Evolutionary conservation across 495 filamentous ascomycete genomes (phyloP).

Genomic region (Recurvomyces mirabilis): DNA sequence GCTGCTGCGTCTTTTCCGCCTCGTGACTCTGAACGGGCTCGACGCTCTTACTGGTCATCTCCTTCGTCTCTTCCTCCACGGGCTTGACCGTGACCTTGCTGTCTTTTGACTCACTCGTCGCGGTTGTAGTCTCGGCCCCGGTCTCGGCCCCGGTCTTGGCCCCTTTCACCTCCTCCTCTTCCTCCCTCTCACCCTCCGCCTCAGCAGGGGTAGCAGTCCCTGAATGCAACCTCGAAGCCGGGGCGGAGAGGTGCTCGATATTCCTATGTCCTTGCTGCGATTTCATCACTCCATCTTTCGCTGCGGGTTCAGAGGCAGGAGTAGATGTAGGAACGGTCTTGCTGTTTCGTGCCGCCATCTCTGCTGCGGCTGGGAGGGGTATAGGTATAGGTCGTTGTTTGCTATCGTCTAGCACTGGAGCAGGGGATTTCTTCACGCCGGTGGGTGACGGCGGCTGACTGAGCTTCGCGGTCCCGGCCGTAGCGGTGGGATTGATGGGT

Average conservation of each 20-base stretch:
- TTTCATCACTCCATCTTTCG: not conserved
- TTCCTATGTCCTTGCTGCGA: conserved; percentile 1
- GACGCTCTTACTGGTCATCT: too few relatives aligned
- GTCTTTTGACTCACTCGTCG: not conserved
- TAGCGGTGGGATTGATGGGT: conserved; percentile 9
- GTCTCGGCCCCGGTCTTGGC: conserved; percentile 2
- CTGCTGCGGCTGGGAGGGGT: conserved; percentile 13
- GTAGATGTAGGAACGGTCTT: not conserved
- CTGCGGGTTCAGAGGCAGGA: too few relatives aligned
- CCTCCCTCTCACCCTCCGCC: not conserved
- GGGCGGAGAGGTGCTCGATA: conserved; percentile 13
- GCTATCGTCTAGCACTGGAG: not conserved
- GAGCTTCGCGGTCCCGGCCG: not conserved
- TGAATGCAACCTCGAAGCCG: conserved; percentile 9
- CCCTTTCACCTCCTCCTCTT: not conserved
- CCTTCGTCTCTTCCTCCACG: too few relatives aligned
- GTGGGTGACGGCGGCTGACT: not conserved
- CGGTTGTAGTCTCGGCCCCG: conserved; percentile 10
- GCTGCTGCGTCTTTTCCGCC: conserved; percentile 21
- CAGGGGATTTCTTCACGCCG: conserved; percentile 1
- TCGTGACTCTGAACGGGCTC: conserved; percentile 8
- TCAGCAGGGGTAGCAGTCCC: conserved; percentile 11
- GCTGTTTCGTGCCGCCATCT: conserved; percentile 8
- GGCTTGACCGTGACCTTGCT: not conserved
- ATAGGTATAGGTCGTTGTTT: too few relatives aligned